phyloP scores from a whole-genome alignment of 2,329 filamentous ascomycete species.

The Pyricularia grisea region DNA sequence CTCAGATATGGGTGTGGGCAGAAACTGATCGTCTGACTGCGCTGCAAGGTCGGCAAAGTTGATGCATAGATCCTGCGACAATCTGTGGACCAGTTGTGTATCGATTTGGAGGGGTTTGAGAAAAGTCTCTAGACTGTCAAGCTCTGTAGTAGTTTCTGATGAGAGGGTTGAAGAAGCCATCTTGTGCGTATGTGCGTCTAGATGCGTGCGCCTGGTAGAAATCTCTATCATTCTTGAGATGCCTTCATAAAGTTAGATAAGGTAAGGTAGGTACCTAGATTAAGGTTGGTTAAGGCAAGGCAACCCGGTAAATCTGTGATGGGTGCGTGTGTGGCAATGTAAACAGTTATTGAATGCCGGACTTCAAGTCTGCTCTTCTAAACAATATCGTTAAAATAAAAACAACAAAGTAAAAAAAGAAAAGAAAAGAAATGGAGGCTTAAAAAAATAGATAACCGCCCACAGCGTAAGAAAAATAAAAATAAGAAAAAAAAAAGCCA shows the following conservation, averaged over 20 bases:
- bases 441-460: not conserved
- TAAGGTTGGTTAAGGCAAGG: not conserved
- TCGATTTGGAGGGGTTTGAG: conserved; percentile 41
- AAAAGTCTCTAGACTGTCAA: conserved; percentile 28
- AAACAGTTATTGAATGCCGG: not conserved
- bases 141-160: not conserved
- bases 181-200: not conserved
- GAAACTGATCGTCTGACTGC: conserved; percentile 44
- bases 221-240: not conserved
- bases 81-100: conserved; percentile 29
- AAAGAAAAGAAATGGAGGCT: not conserved
- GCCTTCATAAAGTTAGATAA: too few species aligned
- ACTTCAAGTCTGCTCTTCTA: not conserved
- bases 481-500: not conserved
- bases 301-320: not conserved
- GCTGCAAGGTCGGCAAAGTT: conserved; percentile 42
- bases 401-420: not conserved
- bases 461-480: not conserved
- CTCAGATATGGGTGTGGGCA: conserved; percentile 52
- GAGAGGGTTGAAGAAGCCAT: not conserved
- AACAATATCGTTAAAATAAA: too few species aligned
- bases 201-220: not conserved
- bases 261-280: not conserved
- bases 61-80: conserved; percentile 36
- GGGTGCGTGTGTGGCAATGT: not conserved